Conservation (phyloP, 139 green algal genomes). For the Desmodesmus armatus region DNA sequence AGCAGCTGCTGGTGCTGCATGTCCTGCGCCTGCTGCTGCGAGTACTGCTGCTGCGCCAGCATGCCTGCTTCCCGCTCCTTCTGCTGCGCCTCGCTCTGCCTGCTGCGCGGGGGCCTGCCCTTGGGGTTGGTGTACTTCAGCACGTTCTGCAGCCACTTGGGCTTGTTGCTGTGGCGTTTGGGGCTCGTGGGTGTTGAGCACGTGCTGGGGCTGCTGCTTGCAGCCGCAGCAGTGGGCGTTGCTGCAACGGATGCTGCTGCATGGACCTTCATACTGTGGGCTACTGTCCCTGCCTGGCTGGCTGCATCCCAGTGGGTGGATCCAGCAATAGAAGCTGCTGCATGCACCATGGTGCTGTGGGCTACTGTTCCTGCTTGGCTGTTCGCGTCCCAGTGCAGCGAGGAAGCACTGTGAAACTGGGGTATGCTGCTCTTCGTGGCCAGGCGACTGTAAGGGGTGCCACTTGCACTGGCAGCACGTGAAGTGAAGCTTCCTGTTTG, state of each 20-base stretch:
- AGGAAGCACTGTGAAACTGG: too few relatives aligned
- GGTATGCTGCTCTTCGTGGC: too few relatives aligned
- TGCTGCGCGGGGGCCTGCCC: too few relatives aligned
- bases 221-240: neutral
- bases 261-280: too few relatives aligned
- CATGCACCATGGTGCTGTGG: neutral
- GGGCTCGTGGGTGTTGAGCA: too few relatives aligned
- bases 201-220: neutral
- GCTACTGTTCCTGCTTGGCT: neutral
- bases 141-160: too few relatives aligned
- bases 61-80: neutral
- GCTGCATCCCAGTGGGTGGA: neutral
- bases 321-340: neutral
- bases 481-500: too few relatives aligned
- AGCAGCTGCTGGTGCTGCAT: neutral
- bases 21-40: neutral
- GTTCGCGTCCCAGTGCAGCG: neutral
- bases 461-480: too few relatives aligned
- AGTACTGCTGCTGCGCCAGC: neutral
- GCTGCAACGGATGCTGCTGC: neutral
- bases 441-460: too few relatives aligned
- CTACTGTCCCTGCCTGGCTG: neutral
- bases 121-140: neutral
- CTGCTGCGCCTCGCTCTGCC: neutral
- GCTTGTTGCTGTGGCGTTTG: too few relatives aligned